Evolutionary conservation across 345 rosid genomes (phyloP), one percentile per base, ranked within the genome.

Genomic region (Rhodamnia argentea): DNA sequence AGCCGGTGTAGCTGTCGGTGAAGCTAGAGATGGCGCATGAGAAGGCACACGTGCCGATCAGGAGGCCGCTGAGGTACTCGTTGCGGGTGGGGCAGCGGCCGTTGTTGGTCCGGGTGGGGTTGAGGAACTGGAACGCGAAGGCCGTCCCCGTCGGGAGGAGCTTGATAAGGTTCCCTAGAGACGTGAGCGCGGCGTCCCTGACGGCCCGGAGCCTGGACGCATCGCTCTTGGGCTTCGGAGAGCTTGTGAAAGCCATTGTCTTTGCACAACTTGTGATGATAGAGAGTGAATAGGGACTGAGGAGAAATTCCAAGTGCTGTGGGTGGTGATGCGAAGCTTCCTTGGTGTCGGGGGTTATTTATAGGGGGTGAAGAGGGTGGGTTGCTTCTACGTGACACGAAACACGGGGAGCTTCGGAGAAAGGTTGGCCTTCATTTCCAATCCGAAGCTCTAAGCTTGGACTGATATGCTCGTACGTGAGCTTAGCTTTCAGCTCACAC

Each of bases 141-240:
- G 94, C 95, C 2, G 96, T 95, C 87, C 98, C 99, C 37, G 98
- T 94, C 1, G 99, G 99, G 53, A 96, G 98, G 82, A 95, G 94
- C 93, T 92, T 94, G 86, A 96, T 85, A 53, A 96, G 92, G 91
- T 92, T 96, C 5, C 96, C 94, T 0, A 94, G 53, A 27, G 98
- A 95, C 11, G 87, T 15, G 24, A 93, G 89, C 55, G 95, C 88
- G 83, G 32, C 91, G 58, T 87, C 95, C 64, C 87, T 86, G 51
- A 91, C 55, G 60, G 92, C 88, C 84, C 7, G 40, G 47, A 70
- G 81, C 81, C 10, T 53, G 58, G 58, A 24, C 18, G n/a, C 44
- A 14, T 55, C 32, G 12, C 42, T 83, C 60, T 52, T 88, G 51
- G 91, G 86, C 5, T 56, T 84, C 27, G 93, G 89, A 52, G 85